Base-by-base conservation (phyloP, 1,284 basidiomycete genomes). In the Sphaerobolus stellatus region DNA sequence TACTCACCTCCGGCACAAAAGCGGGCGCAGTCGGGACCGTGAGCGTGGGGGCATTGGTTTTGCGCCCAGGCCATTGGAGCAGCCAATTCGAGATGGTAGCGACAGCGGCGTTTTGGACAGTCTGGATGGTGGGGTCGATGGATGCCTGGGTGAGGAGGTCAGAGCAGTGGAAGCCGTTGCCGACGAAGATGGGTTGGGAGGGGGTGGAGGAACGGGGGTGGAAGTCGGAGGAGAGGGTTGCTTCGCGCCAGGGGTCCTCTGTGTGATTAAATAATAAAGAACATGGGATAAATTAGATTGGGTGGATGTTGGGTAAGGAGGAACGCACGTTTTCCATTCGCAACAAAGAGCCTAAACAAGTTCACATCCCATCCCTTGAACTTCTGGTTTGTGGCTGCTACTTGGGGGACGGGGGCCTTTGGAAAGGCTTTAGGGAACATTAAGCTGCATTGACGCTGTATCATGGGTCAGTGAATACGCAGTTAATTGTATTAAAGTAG, bases 201-300 rank as follows among this genome's bases (percentile, higher is more conserved):
- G 72, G 51, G 2, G 82, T 85, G 63, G 78, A 86, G 16, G 64
- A 24, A 52, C 78, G 71, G 52, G 68, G 60, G n/a, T 77, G 68
- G 29, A 72, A 72, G 28, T 79, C 75, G 1, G 85, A 82, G 4
- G 86, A 87, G 14, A 86, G 71, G 0, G 86, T 88, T 6, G 80
- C 79, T 56, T 84, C 83, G 56, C 79, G 77, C 86, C 86, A 89
- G n/a, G 86, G 85, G 64, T 88, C 86, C 47, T 82, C 85, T 85
- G 36, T n/a, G 38, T 18, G 33, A 36, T 48, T n/a, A n/a, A n/a
- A n/a, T n/a, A n/a, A n/a, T 53, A 5, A 28, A 31, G 45, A 34
- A 27, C n/a, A n/a, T n/a, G 44, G 34, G 54, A 59, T 40, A 58
- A 54, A 24, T 53, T 3, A 57, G 48, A 24, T 36, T 38, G n/a